phyloP scores from a whole-genome alignment of 2,329 filamentous ascomycete species.

The Colletotrichum sp. region DNA sequence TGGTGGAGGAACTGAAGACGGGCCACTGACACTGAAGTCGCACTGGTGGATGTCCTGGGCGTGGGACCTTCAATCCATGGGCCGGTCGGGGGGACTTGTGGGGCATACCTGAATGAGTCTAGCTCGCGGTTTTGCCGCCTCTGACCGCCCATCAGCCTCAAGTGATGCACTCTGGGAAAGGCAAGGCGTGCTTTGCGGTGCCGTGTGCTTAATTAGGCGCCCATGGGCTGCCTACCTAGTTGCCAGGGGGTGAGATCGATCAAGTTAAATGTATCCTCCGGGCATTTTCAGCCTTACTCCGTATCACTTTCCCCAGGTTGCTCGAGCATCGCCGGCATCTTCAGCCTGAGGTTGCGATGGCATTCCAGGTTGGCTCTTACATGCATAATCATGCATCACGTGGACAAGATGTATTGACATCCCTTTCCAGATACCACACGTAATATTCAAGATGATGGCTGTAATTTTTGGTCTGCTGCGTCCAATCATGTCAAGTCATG shows the following conservation, averaged over 20 bases:
- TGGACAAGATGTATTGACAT: neutral
- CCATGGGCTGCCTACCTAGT: neutral
- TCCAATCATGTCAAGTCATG: neutral
- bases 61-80: neutral
- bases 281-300: neutral
- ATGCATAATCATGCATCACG: neutral
- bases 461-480: neutral
- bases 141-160: neutral
- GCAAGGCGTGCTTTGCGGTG: constrained; percentile 6
- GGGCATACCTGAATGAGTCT: neutral
- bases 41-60: neutral
- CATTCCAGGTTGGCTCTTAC: neutral
- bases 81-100: neutral
- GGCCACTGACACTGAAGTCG: neutral
- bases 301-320: neutral
- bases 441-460: neutral
- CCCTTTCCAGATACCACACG: neutral
- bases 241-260: neutral
- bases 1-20: constrained; percentile 11
- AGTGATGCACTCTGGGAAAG: neutral
- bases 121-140: neutral
- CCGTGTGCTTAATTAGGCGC: neutral
- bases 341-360: neutral
- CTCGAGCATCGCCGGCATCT: neutral
- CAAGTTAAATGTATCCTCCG: neutral